phyloP scores from a whole-genome alignment of 495 filamentous ascomycete genomes.

The Penicillium chermesinum region DNA sequence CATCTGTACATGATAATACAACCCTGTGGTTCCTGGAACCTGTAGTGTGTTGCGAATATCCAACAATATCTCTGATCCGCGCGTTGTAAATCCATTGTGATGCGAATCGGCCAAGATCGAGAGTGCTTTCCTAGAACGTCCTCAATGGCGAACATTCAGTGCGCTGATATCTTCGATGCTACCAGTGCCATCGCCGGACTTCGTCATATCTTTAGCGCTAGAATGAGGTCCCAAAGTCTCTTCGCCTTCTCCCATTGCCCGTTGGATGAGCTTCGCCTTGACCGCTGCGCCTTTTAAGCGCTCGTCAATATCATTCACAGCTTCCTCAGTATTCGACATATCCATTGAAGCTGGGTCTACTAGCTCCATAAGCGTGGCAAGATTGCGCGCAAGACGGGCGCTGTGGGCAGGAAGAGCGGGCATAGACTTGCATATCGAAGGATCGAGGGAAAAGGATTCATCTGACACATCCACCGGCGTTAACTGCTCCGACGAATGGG shows the following conservation, averaged over 20 bases:
- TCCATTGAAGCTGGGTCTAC: constrained; percentile 72
- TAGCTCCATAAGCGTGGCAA: constrained; percentile 66
- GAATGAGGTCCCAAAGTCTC: constrained; percentile 22
- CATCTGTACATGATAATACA: no score
- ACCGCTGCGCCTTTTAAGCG: constrained; percentile 70
- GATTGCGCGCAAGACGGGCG: constrained; percentile 64
- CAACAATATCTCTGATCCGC: no score
- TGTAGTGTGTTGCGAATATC: no score
- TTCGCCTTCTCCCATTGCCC: constrained; percentile 56
- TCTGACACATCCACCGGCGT: constrained; percentile 11
- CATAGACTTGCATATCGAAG: constrained; percentile 33
- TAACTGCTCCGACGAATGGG: constrained; percentile 8
- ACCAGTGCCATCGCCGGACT: constrained; percentile 40
- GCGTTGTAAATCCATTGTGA: no score
- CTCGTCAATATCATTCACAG: constrained; percentile 81
- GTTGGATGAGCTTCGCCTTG: constrained; percentile 79
- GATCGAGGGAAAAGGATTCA: constrained; percentile 19
- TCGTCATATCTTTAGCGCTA: constrained; percentile 21
- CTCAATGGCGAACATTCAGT: constrained; percentile 44
- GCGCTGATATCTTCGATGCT: constrained; percentile 54
- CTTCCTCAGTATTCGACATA: constrained; percentile 75
- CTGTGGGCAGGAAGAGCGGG: constrained; percentile 49
- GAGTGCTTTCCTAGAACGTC: not conserved
- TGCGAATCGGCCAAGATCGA: not conserved
- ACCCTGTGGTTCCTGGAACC: no score